Evolutionary conservation across 108 stramenopile genomes (phyloP).

Genomic region (Discostella stelligeroides): DNA sequence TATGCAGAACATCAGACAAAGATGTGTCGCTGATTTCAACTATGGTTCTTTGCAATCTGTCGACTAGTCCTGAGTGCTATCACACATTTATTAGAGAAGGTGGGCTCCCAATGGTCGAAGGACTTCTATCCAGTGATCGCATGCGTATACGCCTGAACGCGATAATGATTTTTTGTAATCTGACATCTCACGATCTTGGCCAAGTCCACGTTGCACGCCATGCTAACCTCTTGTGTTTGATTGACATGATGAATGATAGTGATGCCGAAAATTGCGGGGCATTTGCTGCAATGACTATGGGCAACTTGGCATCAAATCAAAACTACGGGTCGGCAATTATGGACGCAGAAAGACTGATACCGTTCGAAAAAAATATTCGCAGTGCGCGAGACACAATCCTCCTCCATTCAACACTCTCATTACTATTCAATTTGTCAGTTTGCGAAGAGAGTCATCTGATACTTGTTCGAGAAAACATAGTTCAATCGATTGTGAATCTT

Average conservation of each 20-base stretch:
- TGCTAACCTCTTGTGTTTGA: slow-evolving; percentile 41
- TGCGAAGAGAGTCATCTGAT: slow-evolving; percentile 49
- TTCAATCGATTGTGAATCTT: slow-evolving; percentile 48
- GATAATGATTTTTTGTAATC: slow-evolving; percentile 71
- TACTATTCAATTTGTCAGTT: slow-evolving; percentile 63
- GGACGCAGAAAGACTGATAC: slow-evolving; percentile 61
- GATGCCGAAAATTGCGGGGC: slow-evolving; percentile 46
- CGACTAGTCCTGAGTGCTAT: slow-evolving; percentile 55
- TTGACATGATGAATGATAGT: slow-evolving; percentile 50
- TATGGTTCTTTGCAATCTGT: slow-evolving; percentile 81
- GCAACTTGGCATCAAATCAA: slow-evolving; percentile 71
- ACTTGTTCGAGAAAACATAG: slow-evolving; percentile 44
- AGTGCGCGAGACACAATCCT: slow-evolving; percentile 38
- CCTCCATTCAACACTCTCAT: slow-evolving; percentile 59
- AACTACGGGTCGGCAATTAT: slow-evolving; percentile 59
- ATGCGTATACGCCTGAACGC: slow-evolving; percentile 52
- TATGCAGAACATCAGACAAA: slow-evolving; percentile 43
- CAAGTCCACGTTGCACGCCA: slow-evolving; percentile 61
- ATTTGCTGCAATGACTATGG: slow-evolving; percentile 72
- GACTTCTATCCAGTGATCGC: slow-evolving; percentile 42
- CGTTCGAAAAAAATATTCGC: slow-evolving; percentile 51
- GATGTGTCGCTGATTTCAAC: slow-evolving; percentile 38
- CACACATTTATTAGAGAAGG: slow-evolving; percentile 52
- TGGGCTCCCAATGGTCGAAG: slow-evolving; percentile 54
- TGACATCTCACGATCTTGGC: slow-evolving; percentile 51